Evolutionary conservation across 441 rosid species (phyloP), one percentile per base, ranked within the genome.

Genomic region (Sinapis alba): DNA sequence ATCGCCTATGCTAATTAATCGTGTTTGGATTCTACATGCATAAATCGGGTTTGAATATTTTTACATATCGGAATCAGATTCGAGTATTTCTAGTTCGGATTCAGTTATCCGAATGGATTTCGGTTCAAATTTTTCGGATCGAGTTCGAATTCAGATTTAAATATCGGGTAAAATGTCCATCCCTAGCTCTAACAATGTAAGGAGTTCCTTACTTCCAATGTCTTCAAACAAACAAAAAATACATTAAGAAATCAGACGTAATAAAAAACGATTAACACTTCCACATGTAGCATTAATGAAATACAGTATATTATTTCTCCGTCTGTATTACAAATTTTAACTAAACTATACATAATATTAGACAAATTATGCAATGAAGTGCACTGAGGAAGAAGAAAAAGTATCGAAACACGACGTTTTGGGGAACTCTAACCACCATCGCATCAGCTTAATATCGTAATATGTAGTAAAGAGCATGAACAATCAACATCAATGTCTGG

Each of bases 401-500:
- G n/a, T n/a, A n/a, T n/a, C 43, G 43, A 9, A 36, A 36, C 43
- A 2, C 43, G 4, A n/a, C n/a, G 10, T 2, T 11, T 3, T 3
- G 43, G 47, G 15, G 5, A 41, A 12, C 15, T 4, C 4, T 1
- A n/a, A 4, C 47, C 15, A 41, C 47, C 15, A 13, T n/a, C n/a
- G n/a, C 47, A 41, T 41, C 16, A 43, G 50, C 50, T 43, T 11
- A 38, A 12, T 2, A 7, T 32, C 8, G 1, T 32, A 11, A 32
- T 32, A 32, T 32, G 36, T 32, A 32, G 36, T 23, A 23, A 23
- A n/a, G n/a, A n/a, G n/a, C n/a, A n/a, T n/a, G n/a, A n/a, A n/a
- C n/a, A n/a, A n/a, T n/a, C n/a, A n/a, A n/a, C 26, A 53, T 10
- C 8, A 11, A 54, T 1, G 97, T 92, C 90, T 91, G 94, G 95